Percentiles rank a stretch among this genome's conserved stretches.
Evolutionary conservation across 164 flowering plant genomes (phyloP).

Genomic region (Saururus chinensis): DNA sequence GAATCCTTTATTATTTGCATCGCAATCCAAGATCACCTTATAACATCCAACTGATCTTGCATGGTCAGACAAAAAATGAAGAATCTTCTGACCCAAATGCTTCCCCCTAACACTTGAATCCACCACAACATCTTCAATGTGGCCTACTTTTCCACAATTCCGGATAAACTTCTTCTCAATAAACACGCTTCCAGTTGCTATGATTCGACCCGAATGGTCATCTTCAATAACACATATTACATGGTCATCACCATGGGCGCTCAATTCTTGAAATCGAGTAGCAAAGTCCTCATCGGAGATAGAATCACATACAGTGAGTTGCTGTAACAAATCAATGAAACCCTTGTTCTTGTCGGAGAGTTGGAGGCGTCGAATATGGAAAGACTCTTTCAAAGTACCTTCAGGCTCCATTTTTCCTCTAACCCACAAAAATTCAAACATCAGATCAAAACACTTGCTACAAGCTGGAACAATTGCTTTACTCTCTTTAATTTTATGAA

Average conservation of each 20-base stretch:
- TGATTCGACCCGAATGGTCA: slow-evolving; percentile 26
- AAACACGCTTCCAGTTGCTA: slow-evolving; percentile 74
- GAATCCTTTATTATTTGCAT: slow-evolving; percentile 39
- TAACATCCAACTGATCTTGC: slow-evolving; percentile 61
- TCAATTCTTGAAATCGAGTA: slow-evolving; percentile 48
- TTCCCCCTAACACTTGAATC: slow-evolving; percentile 57
- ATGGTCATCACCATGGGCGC: slow-evolving; percentile 46
- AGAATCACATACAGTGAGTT: slow-evolving; percentile 52
- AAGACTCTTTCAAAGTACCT: neutral
- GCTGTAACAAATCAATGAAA: slow-evolving; percentile 57
- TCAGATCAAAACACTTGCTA: too few relatives aligned
- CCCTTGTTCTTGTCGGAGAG: slow-evolving; percentile 63
- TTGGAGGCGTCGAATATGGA: slow-evolving; percentile 41
- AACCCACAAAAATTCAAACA: too few relatives aligned
- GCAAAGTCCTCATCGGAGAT: slow-evolving; percentile 27
- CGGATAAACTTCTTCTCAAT: slow-evolving; percentile 74
- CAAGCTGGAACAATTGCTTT: too few relatives aligned
- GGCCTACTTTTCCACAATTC: slow-evolving; percentile 79
- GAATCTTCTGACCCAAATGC: slow-evolving; percentile 59
- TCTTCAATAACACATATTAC: too few relatives aligned
- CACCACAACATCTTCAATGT: slow-evolving; percentile 85
- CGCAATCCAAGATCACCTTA: slow-evolving; percentile 85
- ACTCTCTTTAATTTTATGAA: too few relatives aligned
- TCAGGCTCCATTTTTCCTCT: neutral
- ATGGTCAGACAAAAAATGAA: slow-evolving; percentile 43